These are phyloP conservation scores for Bipolaris bicolor DNA, from an alignment of 2,329 filamentous ascomycete species.

Conservation along the genomic window DNA sequence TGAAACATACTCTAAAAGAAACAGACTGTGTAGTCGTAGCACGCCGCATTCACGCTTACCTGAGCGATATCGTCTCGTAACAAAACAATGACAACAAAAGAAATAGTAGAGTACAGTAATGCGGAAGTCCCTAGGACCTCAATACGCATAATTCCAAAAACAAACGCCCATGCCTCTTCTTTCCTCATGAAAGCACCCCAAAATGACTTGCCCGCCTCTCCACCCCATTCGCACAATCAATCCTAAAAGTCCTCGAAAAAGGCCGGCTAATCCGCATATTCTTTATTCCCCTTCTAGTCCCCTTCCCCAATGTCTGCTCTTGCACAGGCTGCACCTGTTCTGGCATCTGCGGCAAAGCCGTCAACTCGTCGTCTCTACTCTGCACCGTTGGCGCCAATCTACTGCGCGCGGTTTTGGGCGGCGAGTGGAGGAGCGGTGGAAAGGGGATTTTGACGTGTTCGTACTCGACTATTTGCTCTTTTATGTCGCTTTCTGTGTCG, in stretches of 20 bases:
- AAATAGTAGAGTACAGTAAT: too few relatives aligned
- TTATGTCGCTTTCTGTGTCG: constrained; percentile 30
- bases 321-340: too few relatives aligned
- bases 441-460: constrained; percentile 26
- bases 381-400: constrained; percentile 14
- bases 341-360: constrained; percentile 23
- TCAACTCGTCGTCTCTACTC: constrained; percentile 22
- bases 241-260: constrained; percentile 2
- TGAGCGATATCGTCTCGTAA: too few relatives aligned
- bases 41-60: background rate
- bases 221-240: background rate
- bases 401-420: constrained; percentile 22
- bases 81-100: too few relatives aligned
- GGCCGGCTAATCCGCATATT: constrained; percentile 31
- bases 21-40: background rate
- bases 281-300: constrained; percentile 22
- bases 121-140: too few relatives aligned
- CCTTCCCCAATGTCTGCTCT: too few relatives aligned
- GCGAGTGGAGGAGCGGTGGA: constrained; percentile 31
- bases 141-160: too few relatives aligned
- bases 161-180: background rate
- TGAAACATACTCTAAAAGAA: background rate
- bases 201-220: background rate
- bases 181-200: background rate
- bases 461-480: constrained; percentile 34